phyloP scores from a whole-genome alignment of 2,329 filamentous ascomycete genomes.

The Aureobasidium melanogenum region DNA sequence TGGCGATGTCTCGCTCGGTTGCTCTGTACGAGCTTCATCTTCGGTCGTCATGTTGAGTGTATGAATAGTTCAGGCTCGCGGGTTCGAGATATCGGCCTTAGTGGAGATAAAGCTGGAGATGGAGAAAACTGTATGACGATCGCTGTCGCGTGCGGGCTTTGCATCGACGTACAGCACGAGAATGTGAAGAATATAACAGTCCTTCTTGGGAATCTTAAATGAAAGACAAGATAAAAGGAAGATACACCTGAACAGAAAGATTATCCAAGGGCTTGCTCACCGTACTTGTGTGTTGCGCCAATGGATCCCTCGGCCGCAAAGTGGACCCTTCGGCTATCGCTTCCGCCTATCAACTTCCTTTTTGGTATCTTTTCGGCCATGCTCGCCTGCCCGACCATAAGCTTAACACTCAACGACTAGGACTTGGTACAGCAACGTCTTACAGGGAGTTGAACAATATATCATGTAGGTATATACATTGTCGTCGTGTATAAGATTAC shows the following conservation, averaged over 20 bases:
- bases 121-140: neutral
- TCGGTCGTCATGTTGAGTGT: neutral
- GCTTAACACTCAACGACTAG: neutral
- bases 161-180: no score
- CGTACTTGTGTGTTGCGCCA: neutral
- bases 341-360: conserved; percentile 7
- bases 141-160: neutral
- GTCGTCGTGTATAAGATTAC: neutral
- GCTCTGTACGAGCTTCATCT: neutral
- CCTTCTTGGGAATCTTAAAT: neutral
- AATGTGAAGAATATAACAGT: neutral
- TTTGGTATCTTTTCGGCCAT: neutral
- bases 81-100: neutral
- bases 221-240: neutral
- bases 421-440: neutral
- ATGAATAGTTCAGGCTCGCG: neutral
- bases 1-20: conserved; percentile 21
- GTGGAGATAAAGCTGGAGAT: neutral
- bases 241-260: neutral
- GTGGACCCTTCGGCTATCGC: neutral
- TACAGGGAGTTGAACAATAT: neutral
- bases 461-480: neutral
- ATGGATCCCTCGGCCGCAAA: neutral
- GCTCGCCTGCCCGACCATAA: neutral
- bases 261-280: neutral